Conservation (phyloP, 2,329 filamentous ascomycete genomes). For the Cordyceps fumosorosea region DNA sequence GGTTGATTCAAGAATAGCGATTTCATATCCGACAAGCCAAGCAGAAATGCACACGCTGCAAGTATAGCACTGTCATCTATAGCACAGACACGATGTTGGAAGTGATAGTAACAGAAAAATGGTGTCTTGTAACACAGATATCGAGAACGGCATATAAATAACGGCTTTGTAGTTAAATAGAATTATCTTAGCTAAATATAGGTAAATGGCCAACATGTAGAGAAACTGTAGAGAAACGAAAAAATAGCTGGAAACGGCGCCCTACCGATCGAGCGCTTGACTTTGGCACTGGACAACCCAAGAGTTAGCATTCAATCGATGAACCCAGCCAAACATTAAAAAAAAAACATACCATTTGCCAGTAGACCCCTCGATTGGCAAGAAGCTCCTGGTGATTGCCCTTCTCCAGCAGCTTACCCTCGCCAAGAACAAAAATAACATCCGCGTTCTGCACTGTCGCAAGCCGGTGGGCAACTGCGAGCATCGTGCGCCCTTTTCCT, state of each 20-base stretch:
- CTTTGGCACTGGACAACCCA: constrained; percentile 43
- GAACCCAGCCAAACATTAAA: neutral
- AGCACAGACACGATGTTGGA: too few relatives aligned
- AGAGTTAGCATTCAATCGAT: constrained; percentile 18
- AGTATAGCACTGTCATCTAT: too few relatives aligned
- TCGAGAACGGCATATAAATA: too few relatives aligned
- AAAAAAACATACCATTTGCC: constrained; percentile 46
- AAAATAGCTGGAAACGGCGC: neutral
- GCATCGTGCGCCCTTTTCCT: constrained; percentile 54
- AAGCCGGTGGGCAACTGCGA: constrained; percentile 72
- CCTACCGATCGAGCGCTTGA: constrained; percentile 47
- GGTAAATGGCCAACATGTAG: neutral
- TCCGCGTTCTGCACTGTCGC: constrained; percentile 74
- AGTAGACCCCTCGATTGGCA: constrained; percentile 46
- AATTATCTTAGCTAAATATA: too few relatives aligned
- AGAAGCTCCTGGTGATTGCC: constrained; percentile 48
- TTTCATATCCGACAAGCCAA: too few relatives aligned
- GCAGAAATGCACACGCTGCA: too few relatives aligned
- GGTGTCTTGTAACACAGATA: too few relatives aligned
- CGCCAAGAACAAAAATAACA: constrained; percentile 69
- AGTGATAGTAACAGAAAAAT: too few relatives aligned
- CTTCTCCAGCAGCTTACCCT: constrained; percentile 49
- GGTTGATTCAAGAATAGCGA: too few relatives aligned
- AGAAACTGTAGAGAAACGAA: neutral
- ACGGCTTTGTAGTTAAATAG: too few relatives aligned